A percentile compares a stretch with the other conserved stretches of the same genome.
These are phyloP conservation scores for Lipomyces sp. DNA, from an alignment of 805 yeast species.

Conservation along the genomic window DNA sequence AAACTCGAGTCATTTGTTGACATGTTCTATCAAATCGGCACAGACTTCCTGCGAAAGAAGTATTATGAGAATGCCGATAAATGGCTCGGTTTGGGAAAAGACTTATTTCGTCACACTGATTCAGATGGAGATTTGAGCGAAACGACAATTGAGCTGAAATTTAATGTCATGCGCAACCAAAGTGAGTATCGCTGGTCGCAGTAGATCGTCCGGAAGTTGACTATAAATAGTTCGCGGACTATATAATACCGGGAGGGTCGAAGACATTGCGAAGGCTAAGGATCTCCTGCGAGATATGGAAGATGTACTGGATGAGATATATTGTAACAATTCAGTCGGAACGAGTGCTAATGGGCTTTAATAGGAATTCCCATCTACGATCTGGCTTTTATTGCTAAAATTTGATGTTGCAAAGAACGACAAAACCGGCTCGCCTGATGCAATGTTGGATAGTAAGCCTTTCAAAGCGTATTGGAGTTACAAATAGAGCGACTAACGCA, in stretches of 20 bases:
- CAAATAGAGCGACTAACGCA: neutral
- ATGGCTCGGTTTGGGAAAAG: constrained; percentile 21
- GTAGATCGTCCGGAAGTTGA: neutral
- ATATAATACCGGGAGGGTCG: constrained; percentile 2
- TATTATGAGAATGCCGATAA: constrained; percentile 11
- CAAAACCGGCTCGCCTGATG: constrained; percentile 15
- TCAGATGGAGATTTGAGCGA: constrained; percentile 11
- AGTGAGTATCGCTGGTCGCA: neutral
- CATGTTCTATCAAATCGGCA: constrained; percentile 21
- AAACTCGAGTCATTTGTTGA: constrained; percentile 25
- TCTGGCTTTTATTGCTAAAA: constrained; percentile 23
- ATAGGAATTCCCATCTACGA: constrained; percentile 21
- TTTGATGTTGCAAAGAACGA: constrained; percentile 18
- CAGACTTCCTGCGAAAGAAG: constrained; percentile 9
- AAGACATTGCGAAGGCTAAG: constrained; percentile 16
- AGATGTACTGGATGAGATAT: constrained; percentile 4
- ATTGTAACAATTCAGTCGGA: neutral
- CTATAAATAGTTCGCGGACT: constrained; percentile 10
- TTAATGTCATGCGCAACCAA: constrained; percentile 18
- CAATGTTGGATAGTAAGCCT: constrained; percentile 19
- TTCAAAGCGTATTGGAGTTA: neutral
- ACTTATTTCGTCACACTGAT: constrained; percentile 12
- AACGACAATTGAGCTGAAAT: constrained; percentile 15
- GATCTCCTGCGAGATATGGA: constrained; percentile 20
- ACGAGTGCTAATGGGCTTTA: neutral